Percentiles rank a stretch among this genome's conserved stretches.
phyloP scores from a whole-genome alignment of 148 eudicot species.

The Pharnaceum exiguum region DNA sequence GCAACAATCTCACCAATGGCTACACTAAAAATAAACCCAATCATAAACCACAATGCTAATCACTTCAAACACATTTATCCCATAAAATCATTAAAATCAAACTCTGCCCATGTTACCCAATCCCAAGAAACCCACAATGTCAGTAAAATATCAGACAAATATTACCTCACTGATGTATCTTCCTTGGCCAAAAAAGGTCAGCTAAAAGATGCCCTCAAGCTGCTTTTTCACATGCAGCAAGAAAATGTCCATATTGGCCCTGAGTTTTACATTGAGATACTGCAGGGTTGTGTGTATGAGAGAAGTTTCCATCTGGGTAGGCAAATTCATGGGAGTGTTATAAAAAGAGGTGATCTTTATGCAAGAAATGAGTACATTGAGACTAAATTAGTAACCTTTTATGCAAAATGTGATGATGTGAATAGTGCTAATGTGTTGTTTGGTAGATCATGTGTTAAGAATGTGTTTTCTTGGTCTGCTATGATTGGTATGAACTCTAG shows the following conservation, averaged over 20 bases:
- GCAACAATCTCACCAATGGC: constrained; percentile 50
- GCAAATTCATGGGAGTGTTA: constrained; percentile 48
- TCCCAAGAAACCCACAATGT: constrained; percentile 14
- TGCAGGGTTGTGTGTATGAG: constrained; percentile 43
- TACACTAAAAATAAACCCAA: constrained; percentile 24
- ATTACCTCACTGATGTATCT: constrained; percentile 21
- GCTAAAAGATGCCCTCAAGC: constrained; percentile 34
- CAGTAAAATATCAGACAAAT: constrained; percentile 5
- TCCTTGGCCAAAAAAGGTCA: constrained; percentile 28
- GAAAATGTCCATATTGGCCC: constrained; percentile 27
- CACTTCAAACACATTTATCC: constrained; percentile 4
- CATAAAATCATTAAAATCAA: constrained; percentile 13
- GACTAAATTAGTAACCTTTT: constrained; percentile 52
- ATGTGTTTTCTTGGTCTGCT: constrained; percentile 56
- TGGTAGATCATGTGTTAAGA: constrained; percentile 15
- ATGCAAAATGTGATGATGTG: constrained; percentile 46
- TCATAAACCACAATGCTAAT: constrained; percentile 15
- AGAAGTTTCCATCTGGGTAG: constrained; percentile 32
- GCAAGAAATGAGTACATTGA: constrained; percentile 41
- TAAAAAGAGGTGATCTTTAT: constrained; percentile 43
- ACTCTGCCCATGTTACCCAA: constrained; percentile 14
- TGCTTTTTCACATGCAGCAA: constrained; percentile 26
- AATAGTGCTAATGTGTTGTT: constrained; percentile 28
- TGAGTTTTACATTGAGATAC: constrained; percentile 39
- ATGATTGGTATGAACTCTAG: constrained; percentile 42